Conservation (phyloP, 305 asterid genomes). For the Fraxinus floribunda region DNA sequence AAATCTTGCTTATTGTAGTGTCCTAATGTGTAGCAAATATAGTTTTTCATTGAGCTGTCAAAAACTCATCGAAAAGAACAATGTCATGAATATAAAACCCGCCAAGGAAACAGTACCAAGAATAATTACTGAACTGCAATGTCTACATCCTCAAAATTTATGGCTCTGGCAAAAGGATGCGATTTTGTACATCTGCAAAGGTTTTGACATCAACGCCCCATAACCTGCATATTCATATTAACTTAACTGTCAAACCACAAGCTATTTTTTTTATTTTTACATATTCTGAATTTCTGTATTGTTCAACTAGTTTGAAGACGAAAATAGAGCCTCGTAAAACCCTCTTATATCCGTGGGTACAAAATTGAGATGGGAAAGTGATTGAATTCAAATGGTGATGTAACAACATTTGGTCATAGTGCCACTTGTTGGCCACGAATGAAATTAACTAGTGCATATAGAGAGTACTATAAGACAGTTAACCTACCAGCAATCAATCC, state of each 20-base stretch:
- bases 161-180: conserved; percentile 37
- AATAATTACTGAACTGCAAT: not conserved
- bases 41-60: not conserved
- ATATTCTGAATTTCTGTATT: not conserved
- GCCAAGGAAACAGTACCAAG: not conserved
- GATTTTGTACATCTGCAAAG: conserved; percentile 62
- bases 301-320: not conserved
- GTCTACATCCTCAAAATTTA: not conserved
- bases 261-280: not conserved
- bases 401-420: not conserved
- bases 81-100: not conserved
- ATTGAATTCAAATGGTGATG: not conserved
- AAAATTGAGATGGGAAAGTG: not conserved
- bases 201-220: conserved; percentile 84
- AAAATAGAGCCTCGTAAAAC: not conserved
- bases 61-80: not conserved
- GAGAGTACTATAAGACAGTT: not conserved
- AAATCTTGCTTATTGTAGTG: not conserved
- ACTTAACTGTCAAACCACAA: not conserved
- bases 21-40: not conserved
- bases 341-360: not conserved
- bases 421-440: not conserved
- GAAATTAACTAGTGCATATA: not conserved
- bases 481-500: conserved; percentile 81
- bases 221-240: conserved; percentile 50